These are phyloP conservation scores for Backusella mclennaniae DNA, from an alignment of 192 early-diverging fungal genomes.

Conservation along the genomic window DNA sequence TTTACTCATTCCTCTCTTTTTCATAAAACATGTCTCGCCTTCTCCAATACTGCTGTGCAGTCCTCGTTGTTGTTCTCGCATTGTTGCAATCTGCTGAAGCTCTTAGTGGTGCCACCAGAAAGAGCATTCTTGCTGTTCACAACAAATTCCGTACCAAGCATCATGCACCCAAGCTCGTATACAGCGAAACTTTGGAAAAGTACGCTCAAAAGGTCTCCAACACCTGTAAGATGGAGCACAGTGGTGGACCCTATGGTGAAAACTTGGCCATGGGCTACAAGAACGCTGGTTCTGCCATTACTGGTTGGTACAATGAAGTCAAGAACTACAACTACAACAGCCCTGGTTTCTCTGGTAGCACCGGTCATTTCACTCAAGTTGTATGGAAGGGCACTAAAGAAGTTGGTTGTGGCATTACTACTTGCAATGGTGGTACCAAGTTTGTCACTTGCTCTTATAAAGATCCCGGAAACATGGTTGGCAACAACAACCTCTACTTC, in stretches of 20 bases:
- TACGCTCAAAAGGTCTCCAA: conserved; percentile 43
- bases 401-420: conserved; percentile 36
- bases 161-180: conserved; percentile 36
- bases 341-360: conserved; percentile 32
- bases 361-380: conserved; percentile 51
- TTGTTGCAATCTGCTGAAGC: background rate
- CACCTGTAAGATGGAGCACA: conserved; percentile 44
- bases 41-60: background rate
- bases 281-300: conserved; percentile 27
- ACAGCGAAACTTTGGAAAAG: conserved; percentile 34
- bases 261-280: conserved; percentile 44
- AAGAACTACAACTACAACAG: conserved; percentile 40
- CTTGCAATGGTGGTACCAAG: conserved; percentile 24
- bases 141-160: conserved; percentile 44
- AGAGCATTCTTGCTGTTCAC: conserved; percentile 30
- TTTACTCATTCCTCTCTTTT: background rate
- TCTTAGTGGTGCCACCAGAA: background rate
- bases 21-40: background rate
- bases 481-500: conserved; percentile 18
- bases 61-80: background rate
- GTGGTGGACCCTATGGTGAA: conserved; percentile 38
- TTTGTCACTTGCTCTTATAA: conserved; percentile 48
- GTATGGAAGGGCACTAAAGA: conserved; percentile 35
- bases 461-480: conserved; percentile 39
- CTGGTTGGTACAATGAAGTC: conserved; percentile 45